These are phyloP conservation scores for Daedaleopsis nitida DNA, from an alignment of 768 basidiomycete species.

Conservation along the genomic window DNA sequence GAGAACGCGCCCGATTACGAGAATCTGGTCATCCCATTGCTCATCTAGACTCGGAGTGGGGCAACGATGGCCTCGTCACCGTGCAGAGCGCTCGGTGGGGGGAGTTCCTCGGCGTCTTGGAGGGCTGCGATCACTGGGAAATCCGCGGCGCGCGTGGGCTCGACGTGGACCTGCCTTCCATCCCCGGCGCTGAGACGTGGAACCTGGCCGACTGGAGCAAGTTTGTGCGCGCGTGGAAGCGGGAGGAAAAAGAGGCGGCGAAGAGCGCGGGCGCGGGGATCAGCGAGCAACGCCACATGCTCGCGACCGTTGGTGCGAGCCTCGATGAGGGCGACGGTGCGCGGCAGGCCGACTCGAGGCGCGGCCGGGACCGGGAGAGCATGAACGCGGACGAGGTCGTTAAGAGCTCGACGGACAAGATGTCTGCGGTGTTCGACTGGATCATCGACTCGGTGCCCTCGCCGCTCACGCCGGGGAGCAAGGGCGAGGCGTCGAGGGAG, in stretches of 20 bases:
- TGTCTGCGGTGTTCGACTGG: slow-evolving; percentile 81
- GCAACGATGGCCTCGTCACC: slow-evolving; percentile 91
- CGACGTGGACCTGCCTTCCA: slow-evolving; percentile 62
- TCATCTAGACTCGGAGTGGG: slow-evolving; percentile 61
- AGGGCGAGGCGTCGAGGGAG: slow-evolving; percentile 4
- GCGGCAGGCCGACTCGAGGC: not conserved
- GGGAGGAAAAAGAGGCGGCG: slow-evolving; percentile 48
- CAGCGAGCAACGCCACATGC: slow-evolving; percentile 24
- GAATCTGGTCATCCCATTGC: slow-evolving; percentile 43
- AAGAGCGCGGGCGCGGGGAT: slow-evolving; percentile 36
- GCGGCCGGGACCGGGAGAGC: slow-evolving; percentile 29
- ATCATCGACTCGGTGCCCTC: slow-evolving; percentile 61
- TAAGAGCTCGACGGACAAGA: slow-evolving; percentile 67
- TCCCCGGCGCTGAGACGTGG: slow-evolving; percentile 50
- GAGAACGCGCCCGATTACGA: slow-evolving; percentile 48
- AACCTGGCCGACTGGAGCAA: slow-evolving; percentile 57
- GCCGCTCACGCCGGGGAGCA: slow-evolving; percentile 10
- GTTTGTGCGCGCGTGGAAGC: slow-evolving; percentile 64
- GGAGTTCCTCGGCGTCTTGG: slow-evolving; percentile 87
- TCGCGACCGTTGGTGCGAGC: slow-evolving; percentile 1
- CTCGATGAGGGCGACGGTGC: slow-evolving; percentile 1
- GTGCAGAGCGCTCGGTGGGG: slow-evolving; percentile 96
- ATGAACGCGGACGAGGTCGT: slow-evolving; percentile 55
- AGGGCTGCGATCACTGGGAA: slow-evolving; percentile 96
- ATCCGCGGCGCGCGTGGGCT: slow-evolving; percentile 85